A percentile compares a stretch with the other conserved stretches of the same genome.
Conservation (phyloP, 306 rosid species). For the Cicer bijugum region DNA sequence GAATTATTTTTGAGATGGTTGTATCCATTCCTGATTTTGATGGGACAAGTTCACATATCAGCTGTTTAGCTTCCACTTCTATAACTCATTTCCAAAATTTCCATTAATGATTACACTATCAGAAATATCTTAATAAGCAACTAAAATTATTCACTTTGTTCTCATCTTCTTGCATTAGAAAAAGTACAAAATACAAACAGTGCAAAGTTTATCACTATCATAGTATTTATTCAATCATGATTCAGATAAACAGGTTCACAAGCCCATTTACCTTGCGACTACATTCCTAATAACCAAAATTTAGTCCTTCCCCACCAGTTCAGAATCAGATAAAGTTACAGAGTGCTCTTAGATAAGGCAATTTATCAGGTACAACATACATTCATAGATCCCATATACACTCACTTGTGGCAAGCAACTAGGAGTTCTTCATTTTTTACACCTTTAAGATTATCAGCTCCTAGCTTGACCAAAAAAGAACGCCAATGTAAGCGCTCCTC, state of each 20-base stretch:
- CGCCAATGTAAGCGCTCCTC: slow-evolving; percentile 98
- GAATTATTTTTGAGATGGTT: not conserved
- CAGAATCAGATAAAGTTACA: slow-evolving; percentile 15
- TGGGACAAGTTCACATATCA: slow-evolving; percentile 22
- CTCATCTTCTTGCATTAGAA: slow-evolving; percentile 27
- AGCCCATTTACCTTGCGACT: not conserved
- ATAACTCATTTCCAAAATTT: slow-evolving; percentile 4
- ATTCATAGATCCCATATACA: slow-evolving; percentile 20
- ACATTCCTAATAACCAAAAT: slow-evolving; percentile 11
- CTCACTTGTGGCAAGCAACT: slow-evolving; percentile 95
- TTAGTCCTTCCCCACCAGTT: slow-evolving; percentile 6
- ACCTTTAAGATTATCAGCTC: slow-evolving; percentile 95
- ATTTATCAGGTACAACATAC: not conserved
- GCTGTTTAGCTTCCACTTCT: slow-evolving; percentile 17
- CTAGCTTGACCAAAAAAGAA: slow-evolving; percentile 88
- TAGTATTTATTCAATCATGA: not conserved
- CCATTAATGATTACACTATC: slow-evolving; percentile 1
- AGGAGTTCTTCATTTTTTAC: slow-evolving; percentile 90
- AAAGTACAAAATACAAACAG: not conserved
- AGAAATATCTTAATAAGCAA: slow-evolving; percentile 25
- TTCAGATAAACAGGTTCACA: slow-evolving; percentile 13
- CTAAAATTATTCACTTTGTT: not conserved
- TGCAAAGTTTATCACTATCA: slow-evolving; percentile 15
- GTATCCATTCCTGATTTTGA: slow-evolving; percentile 1
- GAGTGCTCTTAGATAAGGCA: slow-evolving; percentile 17